These are phyloP conservation scores for Phanerochaete sordida DNA, from an alignment of 768 basidiomycete species.

Conservation along the genomic window DNA sequence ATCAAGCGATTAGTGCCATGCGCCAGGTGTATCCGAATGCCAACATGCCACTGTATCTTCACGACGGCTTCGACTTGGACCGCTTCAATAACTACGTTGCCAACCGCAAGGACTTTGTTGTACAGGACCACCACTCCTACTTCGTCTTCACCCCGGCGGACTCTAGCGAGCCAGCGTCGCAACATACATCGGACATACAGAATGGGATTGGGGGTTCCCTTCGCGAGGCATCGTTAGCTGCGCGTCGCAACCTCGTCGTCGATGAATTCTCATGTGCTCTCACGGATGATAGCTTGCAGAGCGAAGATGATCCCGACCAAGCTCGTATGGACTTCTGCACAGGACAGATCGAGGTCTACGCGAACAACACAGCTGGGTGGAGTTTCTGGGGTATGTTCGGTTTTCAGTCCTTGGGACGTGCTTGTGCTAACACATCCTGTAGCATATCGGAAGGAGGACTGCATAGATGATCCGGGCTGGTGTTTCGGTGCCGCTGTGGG, in stretches of 20 bases:
- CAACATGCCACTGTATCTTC: slow-evolving; percentile 60
- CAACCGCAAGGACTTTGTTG: slow-evolving; percentile 54
- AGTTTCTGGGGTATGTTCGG: slow-evolving; percentile 55
- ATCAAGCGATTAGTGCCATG: slow-evolving; percentile 46
- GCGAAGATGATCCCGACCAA: slow-evolving; percentile 39
- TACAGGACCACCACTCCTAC: slow-evolving; percentile 75
- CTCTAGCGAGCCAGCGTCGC: slow-evolving; percentile 37
- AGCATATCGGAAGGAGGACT: slow-evolving; percentile 64
- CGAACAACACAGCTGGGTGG: slow-evolving; percentile 58
- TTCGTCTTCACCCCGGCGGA: slow-evolving; percentile 62
- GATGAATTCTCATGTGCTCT: slow-evolving; percentile 54
- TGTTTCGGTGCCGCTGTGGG: slow-evolving; percentile 64
- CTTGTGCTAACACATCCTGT: background rate
- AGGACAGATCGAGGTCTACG: slow-evolving; percentile 56
- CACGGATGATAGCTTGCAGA: slow-evolving; percentile 43
- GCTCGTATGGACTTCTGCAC: slow-evolving; percentile 52
- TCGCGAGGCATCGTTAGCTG: slow-evolving; percentile 23
- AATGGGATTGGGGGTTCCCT: slow-evolving; percentile 24
- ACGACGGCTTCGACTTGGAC: slow-evolving; percentile 62
- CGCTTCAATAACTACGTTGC: slow-evolving; percentile 49
- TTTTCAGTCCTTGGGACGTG: background rate
- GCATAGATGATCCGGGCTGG: slow-evolving; percentile 59
- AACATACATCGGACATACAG: slow-evolving; percentile 39
- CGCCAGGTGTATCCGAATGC: slow-evolving; percentile 34
- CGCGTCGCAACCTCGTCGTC: slow-evolving; percentile 42